phyloP scores from a whole-genome alignment of 148 eudicot genomes.

The Silene uniflora region DNA sequence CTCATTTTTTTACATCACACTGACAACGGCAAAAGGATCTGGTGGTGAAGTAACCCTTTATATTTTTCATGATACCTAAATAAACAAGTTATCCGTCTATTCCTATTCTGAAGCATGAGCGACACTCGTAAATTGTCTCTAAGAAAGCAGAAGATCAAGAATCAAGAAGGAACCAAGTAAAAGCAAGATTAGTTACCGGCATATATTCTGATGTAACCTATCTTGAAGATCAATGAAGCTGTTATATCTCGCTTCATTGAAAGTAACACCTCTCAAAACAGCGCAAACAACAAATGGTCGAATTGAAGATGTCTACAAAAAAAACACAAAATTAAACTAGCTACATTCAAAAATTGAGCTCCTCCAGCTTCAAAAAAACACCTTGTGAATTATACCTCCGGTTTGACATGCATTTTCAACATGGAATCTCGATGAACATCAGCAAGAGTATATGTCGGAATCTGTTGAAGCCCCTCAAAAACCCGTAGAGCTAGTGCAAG shows the following conservation, averaged over 20 bases:
- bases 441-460: conserved; percentile 57
- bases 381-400: conserved; percentile 46
- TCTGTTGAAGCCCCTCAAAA: conserved; percentile 60
- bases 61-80: background rate
- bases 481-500: conserved; percentile 74
- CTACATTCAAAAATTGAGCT: background rate
- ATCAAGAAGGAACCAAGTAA: background rate
- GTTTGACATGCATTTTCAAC: conserved; percentile 86
- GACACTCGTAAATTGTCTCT: background rate
- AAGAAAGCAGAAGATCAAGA: background rate
- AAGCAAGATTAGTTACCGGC: conserved; percentile 54
- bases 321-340: conserved; percentile 8
- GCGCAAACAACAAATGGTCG: conserved; percentile 95
- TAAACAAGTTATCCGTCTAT: background rate
- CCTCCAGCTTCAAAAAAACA: no score
- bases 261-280: conserved; percentile 81
- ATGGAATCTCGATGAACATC: conserved; percentile 40
- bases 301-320: conserved; percentile 59
- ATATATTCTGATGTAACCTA: conserved; percentile 90
- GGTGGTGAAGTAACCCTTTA: background rate
- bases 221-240: conserved; percentile 99
- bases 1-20: no score
- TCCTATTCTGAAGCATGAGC: background rate
- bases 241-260: conserved; percentile 84
- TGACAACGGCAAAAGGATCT: no score